Percentiles rank a stretch among this genome's conserved stretches.
These are phyloP conservation scores for Tolypocladium album DNA, from an alignment of 2,329 filamentous ascomycete species.

Conservation along the genomic window DNA sequence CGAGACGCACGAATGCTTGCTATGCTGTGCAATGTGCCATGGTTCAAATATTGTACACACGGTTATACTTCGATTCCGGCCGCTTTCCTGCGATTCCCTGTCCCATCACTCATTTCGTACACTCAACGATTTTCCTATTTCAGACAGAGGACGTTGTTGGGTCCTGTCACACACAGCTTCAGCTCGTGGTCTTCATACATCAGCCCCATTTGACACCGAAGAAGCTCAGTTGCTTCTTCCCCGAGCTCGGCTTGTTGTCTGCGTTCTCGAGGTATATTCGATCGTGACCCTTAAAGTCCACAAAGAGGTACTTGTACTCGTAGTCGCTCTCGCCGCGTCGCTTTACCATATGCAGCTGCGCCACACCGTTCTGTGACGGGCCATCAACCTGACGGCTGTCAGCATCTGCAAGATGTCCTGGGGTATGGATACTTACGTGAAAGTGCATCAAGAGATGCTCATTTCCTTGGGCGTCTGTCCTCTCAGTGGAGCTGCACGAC, in stretches of 20 bases:
- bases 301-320: conserved; percentile 67
- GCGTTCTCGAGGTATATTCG: conserved; percentile 56
- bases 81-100: not conserved
- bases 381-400: conserved; percentile 55
- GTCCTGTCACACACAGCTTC: not conserved
- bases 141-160: not conserved
- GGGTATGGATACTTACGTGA: conserved; percentile 43
- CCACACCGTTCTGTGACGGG: conserved; percentile 60
- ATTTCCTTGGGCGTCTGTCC: conserved; percentile 62
- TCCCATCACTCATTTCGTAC: not conserved
- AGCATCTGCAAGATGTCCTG: not conserved
- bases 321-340: conserved; percentile 53
- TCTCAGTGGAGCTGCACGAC: conserved; percentile 46
- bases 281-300: conserved; percentile 66
- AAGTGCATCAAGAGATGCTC: conserved; percentile 82
- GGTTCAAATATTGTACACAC: not conserved
- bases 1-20: not conserved
- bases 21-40: not conserved
- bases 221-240: conserved; percentile 38
- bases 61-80: not conserved
- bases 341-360: conserved; percentile 69
- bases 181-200: not conserved
- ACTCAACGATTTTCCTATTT: not conserved
- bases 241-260: conserved; percentile 25
- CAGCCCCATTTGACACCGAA: conserved; percentile 50